Evolutionary conservation across 1,284 basidiomycete genomes (phyloP), one percentile per base, ranked within the genome.

Genomic region (Thecaphora thlaspeos): DNA sequence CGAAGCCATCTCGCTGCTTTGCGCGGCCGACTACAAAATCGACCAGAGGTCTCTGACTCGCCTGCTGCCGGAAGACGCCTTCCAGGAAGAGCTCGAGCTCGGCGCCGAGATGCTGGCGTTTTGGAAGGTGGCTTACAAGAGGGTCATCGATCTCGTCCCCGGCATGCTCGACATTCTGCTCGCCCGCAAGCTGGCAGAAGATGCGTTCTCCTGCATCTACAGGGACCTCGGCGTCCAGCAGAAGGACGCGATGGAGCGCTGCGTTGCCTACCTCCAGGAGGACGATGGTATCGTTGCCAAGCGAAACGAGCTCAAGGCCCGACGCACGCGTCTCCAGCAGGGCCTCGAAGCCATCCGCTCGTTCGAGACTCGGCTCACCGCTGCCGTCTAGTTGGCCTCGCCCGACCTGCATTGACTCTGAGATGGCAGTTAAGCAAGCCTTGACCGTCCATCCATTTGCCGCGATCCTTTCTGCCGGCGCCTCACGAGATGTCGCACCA

Each of bases 71-170:
- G 17, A 5, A 15, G 37, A 15, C 15, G 37, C 5, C 7, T n/a
- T 8, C 37, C 15, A 21, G 7, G 37, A 38, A 38, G 37, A 38
- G 37, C 15, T 38, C 17, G 19, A 17, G 17, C 15, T 38, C 5
- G 4, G 37, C 37, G 15, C 37, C 17, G 37, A 38, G 19, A 38
- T 38, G 37, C 15, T 38, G 37, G 15, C 37, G 5, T 38, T 8
- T 15, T 38, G 37, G 37, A 38, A 38, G 37, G 19, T 38, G 15
- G 37, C 37, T 8, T 38, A n/a, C 37, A 38, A 38, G 37, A 38
- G 37, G 19, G 37, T 38, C 7, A 38, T 38, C 14, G 37, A 38
- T 15, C 5, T 21, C 7, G 19, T 38, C 7, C 37, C 37, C 5
- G 37, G 37, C 19, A 38, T 38, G 17, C 15, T 38, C 17, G 37